Evolutionary conservation across 2,329 filamentous ascomycete species (phyloP).

Genomic region (Colletotrichum sp.): DNA sequence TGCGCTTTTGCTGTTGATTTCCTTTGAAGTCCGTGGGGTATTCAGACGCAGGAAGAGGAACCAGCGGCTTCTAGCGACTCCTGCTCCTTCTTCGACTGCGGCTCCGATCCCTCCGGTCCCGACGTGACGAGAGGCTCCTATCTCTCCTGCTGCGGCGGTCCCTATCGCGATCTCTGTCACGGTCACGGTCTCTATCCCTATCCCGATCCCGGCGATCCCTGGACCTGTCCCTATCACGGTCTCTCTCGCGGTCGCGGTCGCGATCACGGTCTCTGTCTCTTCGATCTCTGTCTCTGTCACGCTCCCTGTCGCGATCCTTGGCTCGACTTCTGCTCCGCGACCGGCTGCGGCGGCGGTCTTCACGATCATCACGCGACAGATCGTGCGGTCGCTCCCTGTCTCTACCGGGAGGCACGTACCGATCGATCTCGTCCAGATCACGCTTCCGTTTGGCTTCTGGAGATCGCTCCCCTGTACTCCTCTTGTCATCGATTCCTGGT

Average conservation of each 20-base stretch:
- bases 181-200: conserved; percentile 6
- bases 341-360: conserved; percentile 39
- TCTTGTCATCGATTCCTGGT: conserved; percentile 62
- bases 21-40: background rate
- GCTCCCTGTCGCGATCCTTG: conserved; percentile 34
- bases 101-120: background rate
- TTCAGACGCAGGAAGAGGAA: background rate
- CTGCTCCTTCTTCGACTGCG: conserved; percentile 5
- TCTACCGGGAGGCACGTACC: conserved; percentile 51
- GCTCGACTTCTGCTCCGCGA: conserved; percentile 40
- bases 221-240: conserved; percentile 26
- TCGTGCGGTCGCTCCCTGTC: conserved; percentile 29
- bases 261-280: conserved; percentile 29
- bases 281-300: conserved; percentile 30
- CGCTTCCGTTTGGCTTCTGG: conserved; percentile 46
- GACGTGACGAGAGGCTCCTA: background rate
- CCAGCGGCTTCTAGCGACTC: conserved; percentile 4
- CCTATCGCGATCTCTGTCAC: conserved; percentile 1
- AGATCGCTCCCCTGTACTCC: conserved; percentile 42
- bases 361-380: conserved; percentile 29
- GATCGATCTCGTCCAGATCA: conserved; percentile 46
- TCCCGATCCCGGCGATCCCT: conserved; percentile 17
- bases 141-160: background rate
- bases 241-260: conserved; percentile 36
- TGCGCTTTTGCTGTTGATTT: background rate